Percentiles rank a stretch among this genome's conserved stretches.
These are phyloP conservation scores for Tolypocladium inflatum DNA, from an alignment of 2,329 filamentous ascomycete species.

Conservation along the genomic window DNA sequence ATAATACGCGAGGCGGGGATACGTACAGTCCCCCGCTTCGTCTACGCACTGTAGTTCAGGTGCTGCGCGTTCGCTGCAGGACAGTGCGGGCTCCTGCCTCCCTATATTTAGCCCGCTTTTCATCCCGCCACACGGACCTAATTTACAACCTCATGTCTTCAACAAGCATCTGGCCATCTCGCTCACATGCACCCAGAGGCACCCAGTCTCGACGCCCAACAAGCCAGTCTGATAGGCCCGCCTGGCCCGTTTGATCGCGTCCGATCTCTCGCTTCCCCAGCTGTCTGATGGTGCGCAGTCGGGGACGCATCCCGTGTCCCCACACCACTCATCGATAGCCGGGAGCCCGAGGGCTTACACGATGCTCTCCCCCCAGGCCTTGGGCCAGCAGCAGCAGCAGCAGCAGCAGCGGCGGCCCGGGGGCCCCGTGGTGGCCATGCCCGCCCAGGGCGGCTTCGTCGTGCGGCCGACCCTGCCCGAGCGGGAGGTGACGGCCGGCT, in stretches of 20 bases:
- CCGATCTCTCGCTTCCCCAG: neutral
- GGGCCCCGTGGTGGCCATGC: neutral
- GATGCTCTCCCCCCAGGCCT: neutral
- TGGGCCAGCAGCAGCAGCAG: neutral
- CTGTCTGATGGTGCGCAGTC: neutral
- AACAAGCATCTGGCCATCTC: neutral
- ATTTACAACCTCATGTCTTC: constrained; percentile 1
- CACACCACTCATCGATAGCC: neutral
- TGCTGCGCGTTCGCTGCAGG: rapidly evolving
- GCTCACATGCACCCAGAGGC: neutral
- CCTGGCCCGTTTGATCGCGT: neutral
- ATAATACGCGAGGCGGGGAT: neutral
- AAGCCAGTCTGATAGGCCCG: neutral
- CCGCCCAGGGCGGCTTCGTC: constrained; percentile 1
- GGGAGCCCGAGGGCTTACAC: neutral
- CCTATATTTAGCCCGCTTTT: constrained; percentile 1
- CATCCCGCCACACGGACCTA: constrained; percentile 1
- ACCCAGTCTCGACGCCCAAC: neutral
- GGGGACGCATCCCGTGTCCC: neutral
- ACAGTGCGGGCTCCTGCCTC: neutral
- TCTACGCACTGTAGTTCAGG: neutral
- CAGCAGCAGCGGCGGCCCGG: constrained; percentile 1
- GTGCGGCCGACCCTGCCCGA: constrained; percentile 44
- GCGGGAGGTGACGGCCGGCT: constrained; percentile 56
- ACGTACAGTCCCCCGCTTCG: neutral